A percentile compares a stretch with the other conserved stretches of the same genome.
phyloP scores from a whole-genome alignment of 371 early-diverging fungal genomes.

The Batrachochytrium dendrobatidis region DNA sequence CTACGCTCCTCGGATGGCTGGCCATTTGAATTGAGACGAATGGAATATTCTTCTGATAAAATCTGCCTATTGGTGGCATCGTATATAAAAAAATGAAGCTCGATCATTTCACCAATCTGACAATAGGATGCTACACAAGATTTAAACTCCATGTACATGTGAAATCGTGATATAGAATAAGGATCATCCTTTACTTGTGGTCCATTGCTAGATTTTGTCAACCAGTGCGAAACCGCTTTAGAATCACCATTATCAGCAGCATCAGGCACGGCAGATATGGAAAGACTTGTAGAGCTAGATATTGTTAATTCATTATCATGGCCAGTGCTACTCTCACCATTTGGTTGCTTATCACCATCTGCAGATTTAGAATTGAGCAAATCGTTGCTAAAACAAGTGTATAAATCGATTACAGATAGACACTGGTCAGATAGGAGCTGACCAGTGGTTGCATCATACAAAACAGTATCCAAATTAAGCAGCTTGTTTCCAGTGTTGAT shows the following conservation, averaged over 20 bases:
- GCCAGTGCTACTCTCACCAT: too few species aligned
- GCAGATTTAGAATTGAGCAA: too few species aligned
- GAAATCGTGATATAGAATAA: not conserved
- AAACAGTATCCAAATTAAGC: conserved; percentile 1
- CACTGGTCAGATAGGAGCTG: not conserved
- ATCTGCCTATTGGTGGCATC: conserved; percentile 39
- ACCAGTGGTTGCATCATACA: not conserved
- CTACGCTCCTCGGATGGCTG: not conserved
- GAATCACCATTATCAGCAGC: too few species aligned
- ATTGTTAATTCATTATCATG: too few species aligned
- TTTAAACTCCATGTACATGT: conserved; percentile 45
- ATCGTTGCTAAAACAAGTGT: conserved; percentile 7
- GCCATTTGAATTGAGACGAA: conserved; percentile 33
- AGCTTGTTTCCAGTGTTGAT: not conserved
- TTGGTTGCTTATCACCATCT: too few species aligned
- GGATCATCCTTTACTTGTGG: too few species aligned
- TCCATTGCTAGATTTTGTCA: too few species aligned
- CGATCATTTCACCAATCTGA: conserved; percentile 45
- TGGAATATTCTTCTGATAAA: conserved; percentile 57
- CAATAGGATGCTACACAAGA: conserved; percentile 61
- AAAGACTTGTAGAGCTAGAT: too few species aligned
- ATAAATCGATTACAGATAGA: not conserved
- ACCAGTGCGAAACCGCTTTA: too few species aligned
- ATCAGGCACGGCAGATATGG: too few species aligned
- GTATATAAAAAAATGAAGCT: conserved; percentile 61